These are phyloP conservation scores for Gliomastix tumulicola DNA, from an alignment of 2,329 filamentous ascomycete species.

Conservation along the genomic window DNA sequence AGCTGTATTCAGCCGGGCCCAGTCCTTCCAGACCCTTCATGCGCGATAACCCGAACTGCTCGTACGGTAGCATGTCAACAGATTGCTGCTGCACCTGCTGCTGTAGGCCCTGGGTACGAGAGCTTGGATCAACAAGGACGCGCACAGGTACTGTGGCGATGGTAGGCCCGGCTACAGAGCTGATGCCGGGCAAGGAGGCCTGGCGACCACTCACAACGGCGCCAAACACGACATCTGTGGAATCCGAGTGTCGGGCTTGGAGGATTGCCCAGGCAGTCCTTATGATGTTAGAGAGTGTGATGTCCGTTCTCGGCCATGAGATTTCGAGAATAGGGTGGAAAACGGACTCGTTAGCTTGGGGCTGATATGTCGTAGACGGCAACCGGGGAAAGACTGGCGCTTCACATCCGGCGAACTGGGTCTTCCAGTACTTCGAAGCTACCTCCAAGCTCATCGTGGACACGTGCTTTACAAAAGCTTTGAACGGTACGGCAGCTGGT, in stretches of 20 bases:
- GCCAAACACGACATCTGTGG: conserved; percentile 1
- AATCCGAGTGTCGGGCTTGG: not conserved
- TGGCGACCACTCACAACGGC: conserved; percentile 10
- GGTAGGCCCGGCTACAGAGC: conserved; percentile 11
- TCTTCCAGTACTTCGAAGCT: not conserved
- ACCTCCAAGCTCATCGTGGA: not conserved
- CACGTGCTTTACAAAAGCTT: conserved; percentile 30
- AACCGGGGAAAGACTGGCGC: not conserved
- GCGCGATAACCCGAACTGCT: not conserved
- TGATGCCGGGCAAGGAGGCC: conserved; percentile 9
- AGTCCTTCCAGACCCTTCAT: not conserved
- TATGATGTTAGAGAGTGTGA: conserved; percentile 10
- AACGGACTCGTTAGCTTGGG: not conserved
- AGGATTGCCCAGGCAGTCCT: conserved; percentile 4
- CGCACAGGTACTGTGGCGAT: conserved; percentile 14
- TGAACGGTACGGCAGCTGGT: conserved; percentile 17
- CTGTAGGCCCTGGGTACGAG: conserved; percentile 5
- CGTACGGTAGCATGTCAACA: not conserved
- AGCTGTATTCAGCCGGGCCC: conserved; percentile 4
- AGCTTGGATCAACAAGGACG: not conserved
- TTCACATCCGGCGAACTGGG: not conserved
- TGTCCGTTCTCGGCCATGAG: conserved; percentile 2
- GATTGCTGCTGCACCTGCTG: conserved; percentile 7
- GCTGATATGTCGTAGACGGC: not conserved
- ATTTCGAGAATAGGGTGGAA: not conserved